Base-by-base conservation (phyloP, 140 eudicot genomes). In the Bidens hawaiensis region DNA sequence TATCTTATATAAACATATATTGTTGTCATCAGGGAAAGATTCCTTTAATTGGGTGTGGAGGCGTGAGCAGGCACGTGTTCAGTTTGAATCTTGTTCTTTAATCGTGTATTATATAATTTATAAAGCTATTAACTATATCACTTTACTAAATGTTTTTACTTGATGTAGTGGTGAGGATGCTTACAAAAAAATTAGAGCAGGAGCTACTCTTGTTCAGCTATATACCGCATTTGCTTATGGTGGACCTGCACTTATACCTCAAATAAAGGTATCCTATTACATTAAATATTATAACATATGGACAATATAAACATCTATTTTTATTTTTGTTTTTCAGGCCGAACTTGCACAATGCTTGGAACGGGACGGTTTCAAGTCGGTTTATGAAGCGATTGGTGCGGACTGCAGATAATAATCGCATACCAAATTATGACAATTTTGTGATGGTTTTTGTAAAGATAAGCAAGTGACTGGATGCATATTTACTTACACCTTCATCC, bases 41-140 rank as follows among this genome's bases (percentile, higher is more conserved):
- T 69, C 95, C 96, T 68, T 81, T 93, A 80, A 81, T 93, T 45
- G 99, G 99, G 18, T 85, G 95, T 70, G 99, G 99, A 74, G 99
- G 99, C 19, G 68, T 88, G 66, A 77, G 94, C 90, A 85, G 99
- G 99, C 88, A 76, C 31, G 41, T 51, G 9, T 65, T 46, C 58
- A 9, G 23, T n/a, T 46, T 52, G 28, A 28, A 19, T 64, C 16
- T 47, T 18, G n/a, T 41, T 41, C 6, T 18, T 5, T 58, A 7
- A n/a, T 45, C 1, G 47, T 17, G n/a, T n/a, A n/a, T n/a, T n/a
- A n/a, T n/a, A n/a, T 55, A 9, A 5, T 31, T 28, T 9, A 24
- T 43, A 38, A 25, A 6, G 7, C 61, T 28, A 58, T 6, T 14
- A 13, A 54, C 55, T 73, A 10, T 21, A 42, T 50, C 21, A 25